A percentile compares a stretch with the other conserved stretches of the same genome.
These are phyloP conservation scores for Phytophthora brassicae DNA, from an alignment of 352 stramenopile genomes.

Conservation along the genomic window DNA sequence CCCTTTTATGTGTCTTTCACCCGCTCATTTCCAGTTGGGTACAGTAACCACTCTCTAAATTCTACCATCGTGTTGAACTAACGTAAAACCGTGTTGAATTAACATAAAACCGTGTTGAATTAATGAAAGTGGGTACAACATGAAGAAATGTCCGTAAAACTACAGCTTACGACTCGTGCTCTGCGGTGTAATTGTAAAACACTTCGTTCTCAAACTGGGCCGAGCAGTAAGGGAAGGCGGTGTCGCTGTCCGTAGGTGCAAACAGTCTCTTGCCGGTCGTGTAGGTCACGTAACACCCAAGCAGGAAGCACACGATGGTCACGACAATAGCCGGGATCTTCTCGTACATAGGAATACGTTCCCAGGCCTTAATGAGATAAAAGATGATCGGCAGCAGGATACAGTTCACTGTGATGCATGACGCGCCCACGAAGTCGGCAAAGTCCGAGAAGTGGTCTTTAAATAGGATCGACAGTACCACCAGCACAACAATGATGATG, in stretches of 20 bases:
- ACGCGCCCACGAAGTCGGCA: constrained; percentile 20
- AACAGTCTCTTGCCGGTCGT: constrained; percentile 23
- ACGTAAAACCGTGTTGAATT: too few species aligned
- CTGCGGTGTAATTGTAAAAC: constrained; percentile 26
- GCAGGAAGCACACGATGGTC: constrained; percentile 24
- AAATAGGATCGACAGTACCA: constrained; percentile 26
- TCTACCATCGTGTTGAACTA: too few species aligned
- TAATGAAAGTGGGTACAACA: neutral
- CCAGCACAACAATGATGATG: constrained; percentile 17
- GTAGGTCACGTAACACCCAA: constrained; percentile 29
- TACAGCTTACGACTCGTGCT: constrained; percentile 15
- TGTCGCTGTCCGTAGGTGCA: constrained; percentile 22
- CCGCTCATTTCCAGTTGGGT: too few species aligned
- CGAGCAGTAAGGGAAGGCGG: constrained; percentile 22
- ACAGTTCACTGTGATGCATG: constrained; percentile 27
- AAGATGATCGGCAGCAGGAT: constrained; percentile 27
- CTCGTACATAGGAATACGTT: constrained; percentile 20
- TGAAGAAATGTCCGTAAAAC: neutral
- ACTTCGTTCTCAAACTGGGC: constrained; percentile 18
- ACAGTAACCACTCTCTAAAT: too few species aligned
- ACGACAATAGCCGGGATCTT: constrained; percentile 22
- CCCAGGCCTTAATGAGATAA: constrained; percentile 28
- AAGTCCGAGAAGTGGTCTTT: constrained; percentile 29
- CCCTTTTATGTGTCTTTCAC: too few species aligned
- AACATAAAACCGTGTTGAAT: too few species aligned